A percentile compares a stretch with the other conserved stretches of the same genome.
Conservation (phyloP, 257 asterid species). For the Jaltomata sinuosa region DNA sequence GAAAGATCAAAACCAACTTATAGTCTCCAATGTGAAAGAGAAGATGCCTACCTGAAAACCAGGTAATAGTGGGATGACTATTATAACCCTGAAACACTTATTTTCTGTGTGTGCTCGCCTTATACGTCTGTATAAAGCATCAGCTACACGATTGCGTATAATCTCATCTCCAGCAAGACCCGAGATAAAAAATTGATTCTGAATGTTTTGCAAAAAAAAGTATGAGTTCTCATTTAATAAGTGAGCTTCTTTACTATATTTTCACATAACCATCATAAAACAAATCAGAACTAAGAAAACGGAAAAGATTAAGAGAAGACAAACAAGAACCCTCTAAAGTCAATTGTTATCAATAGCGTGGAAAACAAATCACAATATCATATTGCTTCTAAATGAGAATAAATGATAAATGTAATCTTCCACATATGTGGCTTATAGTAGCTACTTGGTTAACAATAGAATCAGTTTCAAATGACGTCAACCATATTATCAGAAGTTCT, state of each 20-base stretch:
- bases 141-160: constrained; percentile 80
- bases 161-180: constrained; percentile 83
- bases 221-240: neutral
- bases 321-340: neutral
- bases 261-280: neutral
- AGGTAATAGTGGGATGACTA: constrained; percentile 89
- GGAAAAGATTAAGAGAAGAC: neutral
- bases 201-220: constrained; percentile 17
- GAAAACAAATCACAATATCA: neutral
- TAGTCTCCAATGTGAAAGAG: neutral
- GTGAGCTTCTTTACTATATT: neutral
- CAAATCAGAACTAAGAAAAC: neutral
- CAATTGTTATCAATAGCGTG: neutral
- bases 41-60: constrained; percentile 72
- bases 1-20: neutral
- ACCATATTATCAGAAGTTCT: neutral
- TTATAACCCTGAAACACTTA: constrained; percentile 67
- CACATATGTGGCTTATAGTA: neutral
- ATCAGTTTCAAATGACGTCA: neutral
- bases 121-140: constrained; percentile 80
- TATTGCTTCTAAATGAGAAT: neutral
- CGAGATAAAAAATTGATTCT: constrained; percentile 93
- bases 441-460: neutral
- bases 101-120: constrained; percentile 58
- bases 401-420: neutral